Conservation (phyloP, 164 flowering plant species). For the Paratinospora sagittata region DNA sequence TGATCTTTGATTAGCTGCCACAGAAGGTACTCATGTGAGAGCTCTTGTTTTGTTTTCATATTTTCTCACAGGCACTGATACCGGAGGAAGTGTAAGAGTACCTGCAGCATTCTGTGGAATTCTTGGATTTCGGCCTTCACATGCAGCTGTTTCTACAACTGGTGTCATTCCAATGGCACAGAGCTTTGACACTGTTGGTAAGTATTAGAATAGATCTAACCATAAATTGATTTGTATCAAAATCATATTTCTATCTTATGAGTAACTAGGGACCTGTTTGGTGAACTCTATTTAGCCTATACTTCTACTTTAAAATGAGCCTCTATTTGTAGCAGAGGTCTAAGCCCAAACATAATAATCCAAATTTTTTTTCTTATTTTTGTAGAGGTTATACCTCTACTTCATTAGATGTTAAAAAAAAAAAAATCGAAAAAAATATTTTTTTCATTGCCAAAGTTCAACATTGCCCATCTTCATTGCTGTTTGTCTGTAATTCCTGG, state of each 20-base stretch:
- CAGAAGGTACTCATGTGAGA: not conserved
- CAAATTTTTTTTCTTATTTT: too few species aligned
- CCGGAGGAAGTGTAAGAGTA: slow-evolving; percentile 88
- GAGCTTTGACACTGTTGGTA: slow-evolving; percentile 94
- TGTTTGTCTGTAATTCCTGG: not conserved
- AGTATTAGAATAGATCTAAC: too few species aligned
- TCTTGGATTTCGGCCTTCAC: slow-evolving; percentile 89
- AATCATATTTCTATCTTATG: too few species aligned
- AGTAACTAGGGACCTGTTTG: too few species aligned
- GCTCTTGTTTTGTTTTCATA: not conserved
- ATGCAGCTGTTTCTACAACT: slow-evolving; percentile 50
- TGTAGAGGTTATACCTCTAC: not conserved
- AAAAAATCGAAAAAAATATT: not conserved
- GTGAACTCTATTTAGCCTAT: too few species aligned
- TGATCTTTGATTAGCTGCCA: not conserved
- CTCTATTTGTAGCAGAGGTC: too few species aligned
- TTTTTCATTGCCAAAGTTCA: not conserved
- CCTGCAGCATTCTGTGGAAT: slow-evolving; percentile 91
- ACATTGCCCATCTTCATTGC: not conserved
- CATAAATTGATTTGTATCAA: too few species aligned
- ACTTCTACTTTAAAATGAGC: too few species aligned
- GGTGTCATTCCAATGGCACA: slow-evolving; percentile 92
- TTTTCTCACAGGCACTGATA: slow-evolving; percentile 69
- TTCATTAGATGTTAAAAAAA: not conserved
- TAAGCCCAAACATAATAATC: too few species aligned